Evolutionary conservation across 2,329 filamentous ascomycete species (phyloP).

Genomic region (Penicillium sp.): DNA sequence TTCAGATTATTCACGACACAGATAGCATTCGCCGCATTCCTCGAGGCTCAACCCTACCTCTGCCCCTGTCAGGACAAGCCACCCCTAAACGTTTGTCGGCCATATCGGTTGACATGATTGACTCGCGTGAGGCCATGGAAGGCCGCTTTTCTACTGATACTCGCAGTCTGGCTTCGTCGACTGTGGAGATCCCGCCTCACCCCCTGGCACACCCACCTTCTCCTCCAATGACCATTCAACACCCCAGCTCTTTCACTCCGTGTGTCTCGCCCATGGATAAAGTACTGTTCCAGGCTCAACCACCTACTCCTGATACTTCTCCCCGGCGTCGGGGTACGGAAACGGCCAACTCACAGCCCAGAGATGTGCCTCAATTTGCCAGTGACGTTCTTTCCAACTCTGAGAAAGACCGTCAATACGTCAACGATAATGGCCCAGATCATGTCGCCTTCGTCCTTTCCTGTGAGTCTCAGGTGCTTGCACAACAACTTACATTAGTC

Average conservation of each 20-base stretch:
- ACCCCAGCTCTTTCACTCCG: slow-evolving; percentile 36
- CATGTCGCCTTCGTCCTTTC: slow-evolving; percentile 66
- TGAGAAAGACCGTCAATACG: slow-evolving; percentile 24
- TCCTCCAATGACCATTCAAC: slow-evolving; percentile 46
- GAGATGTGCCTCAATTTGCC: slow-evolving; percentile 31
- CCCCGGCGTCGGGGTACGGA: slow-evolving; percentile 29
- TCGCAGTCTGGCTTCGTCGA: slow-evolving; percentile 37
- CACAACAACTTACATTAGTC: slow-evolving; percentile 64
- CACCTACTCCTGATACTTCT: slow-evolving; percentile 47
- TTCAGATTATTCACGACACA: slow-evolving; percentile 53
- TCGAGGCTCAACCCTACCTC: slow-evolving; percentile 44
- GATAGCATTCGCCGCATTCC: slow-evolving; percentile 53
- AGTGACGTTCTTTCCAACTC: slow-evolving; percentile 36
- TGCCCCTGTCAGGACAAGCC: slow-evolving; percentile 34
- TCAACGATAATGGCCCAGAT: slow-evolving; percentile 23
- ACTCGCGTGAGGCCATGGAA: slow-evolving; percentile 37
- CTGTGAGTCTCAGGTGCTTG: slow-evolving; percentile 60
- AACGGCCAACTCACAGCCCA: slow-evolving; percentile 15
- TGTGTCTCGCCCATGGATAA: slow-evolving; percentile 33
- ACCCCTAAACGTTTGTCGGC: slow-evolving; percentile 57
- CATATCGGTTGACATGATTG: slow-evolving; percentile 53
- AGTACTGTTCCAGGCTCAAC: slow-evolving; percentile 35
- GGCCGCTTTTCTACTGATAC: slow-evolving; percentile 34
- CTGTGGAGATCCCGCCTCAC: slow-evolving; percentile 44
- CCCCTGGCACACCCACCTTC: slow-evolving; percentile 49